These are phyloP conservation scores for Globisporangium okanoganense DNA, from an alignment of 352 stramenopile species.

Conservation along the genomic window DNA sequence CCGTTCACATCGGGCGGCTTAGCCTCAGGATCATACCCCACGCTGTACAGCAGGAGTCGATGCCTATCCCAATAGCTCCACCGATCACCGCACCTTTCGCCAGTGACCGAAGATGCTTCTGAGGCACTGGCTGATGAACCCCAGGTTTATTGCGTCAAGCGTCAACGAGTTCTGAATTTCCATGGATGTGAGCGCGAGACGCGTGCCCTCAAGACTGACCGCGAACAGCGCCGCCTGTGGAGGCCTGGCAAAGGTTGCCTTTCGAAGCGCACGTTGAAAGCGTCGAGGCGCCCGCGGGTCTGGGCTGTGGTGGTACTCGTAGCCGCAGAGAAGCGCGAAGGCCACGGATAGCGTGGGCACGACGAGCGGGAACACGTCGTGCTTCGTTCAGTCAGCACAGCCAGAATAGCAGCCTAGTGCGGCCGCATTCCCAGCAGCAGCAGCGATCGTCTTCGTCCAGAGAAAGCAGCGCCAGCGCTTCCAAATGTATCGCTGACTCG, in stretches of 20 bases:
- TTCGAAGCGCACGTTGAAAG: background rate
- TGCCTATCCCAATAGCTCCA: background rate
- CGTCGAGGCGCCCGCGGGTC: background rate
- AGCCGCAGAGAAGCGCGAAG: background rate
- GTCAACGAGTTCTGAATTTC: background rate
- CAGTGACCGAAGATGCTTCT: background rate
- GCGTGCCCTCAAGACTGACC: background rate
- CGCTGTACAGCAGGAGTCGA: background rate
- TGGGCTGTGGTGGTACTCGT: background rate
- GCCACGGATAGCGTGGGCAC: background rate
- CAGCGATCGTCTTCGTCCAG: background rate
- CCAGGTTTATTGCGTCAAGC: background rate
- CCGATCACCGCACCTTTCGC: background rate
- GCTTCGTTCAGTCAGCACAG: background rate
- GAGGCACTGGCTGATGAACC: background rate
- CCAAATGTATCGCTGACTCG: too few relatives aligned
- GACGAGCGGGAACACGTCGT: background rate
- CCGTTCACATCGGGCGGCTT: background rate
- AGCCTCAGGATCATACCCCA: background rate
- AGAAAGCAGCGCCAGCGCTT: constrained; percentile 12
- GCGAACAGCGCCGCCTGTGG: background rate
- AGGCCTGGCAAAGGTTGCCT: background rate
- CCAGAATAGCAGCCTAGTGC: background rate
- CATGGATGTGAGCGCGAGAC: background rate
- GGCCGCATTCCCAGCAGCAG: background rate